phyloP scores from a whole-genome alignment of 176 grass and related monocot species.

The Oryza glumipatula region DNA sequence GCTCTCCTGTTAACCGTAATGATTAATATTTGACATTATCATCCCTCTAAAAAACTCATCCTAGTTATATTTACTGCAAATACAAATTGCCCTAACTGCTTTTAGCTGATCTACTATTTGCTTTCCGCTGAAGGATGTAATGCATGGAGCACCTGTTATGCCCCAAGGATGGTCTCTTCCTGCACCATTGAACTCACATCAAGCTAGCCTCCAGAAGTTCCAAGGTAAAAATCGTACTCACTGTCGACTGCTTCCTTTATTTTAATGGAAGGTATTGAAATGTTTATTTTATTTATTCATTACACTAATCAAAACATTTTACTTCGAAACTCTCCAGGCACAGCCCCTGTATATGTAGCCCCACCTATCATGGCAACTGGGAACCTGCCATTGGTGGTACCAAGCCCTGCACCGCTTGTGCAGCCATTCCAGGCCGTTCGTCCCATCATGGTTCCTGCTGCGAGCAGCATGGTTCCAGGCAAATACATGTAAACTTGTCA shows the following conservation, averaged over 20 bases:
- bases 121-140: constrained; percentile 56
- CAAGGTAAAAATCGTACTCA: constrained; percentile 57
- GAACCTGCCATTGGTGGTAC: constrained; percentile 53
- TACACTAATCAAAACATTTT: not conserved
- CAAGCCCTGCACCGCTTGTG: constrained; percentile 51
- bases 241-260: not conserved
- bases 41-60: not conserved
- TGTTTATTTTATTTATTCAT: constrained; percentile 1
- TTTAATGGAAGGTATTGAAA: not conserved
- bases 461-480: constrained; percentile 45
- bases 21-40: not conserved
- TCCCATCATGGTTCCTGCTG: constrained; percentile 59
- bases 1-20: not conserved
- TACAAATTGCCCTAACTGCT: constrained; percentile 1
- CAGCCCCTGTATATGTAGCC: constrained; percentile 33
- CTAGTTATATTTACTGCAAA: constrained; percentile 13
- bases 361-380: constrained; percentile 56
- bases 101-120: constrained; percentile 36
- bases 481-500: constrained; percentile 62
- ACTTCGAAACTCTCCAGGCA: constrained; percentile 39
- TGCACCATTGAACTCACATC: constrained; percentile 55
- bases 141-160: constrained; percentile 52
- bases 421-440: constrained; percentile 56
- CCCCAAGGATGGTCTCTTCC: constrained; percentile 61
- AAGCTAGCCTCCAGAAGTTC: constrained; percentile 67